Evolutionary conservation across 352 stramenopile species (phyloP), one percentile per base, ranked within the genome.

Genomic region (Globisporangium polare): DNA sequence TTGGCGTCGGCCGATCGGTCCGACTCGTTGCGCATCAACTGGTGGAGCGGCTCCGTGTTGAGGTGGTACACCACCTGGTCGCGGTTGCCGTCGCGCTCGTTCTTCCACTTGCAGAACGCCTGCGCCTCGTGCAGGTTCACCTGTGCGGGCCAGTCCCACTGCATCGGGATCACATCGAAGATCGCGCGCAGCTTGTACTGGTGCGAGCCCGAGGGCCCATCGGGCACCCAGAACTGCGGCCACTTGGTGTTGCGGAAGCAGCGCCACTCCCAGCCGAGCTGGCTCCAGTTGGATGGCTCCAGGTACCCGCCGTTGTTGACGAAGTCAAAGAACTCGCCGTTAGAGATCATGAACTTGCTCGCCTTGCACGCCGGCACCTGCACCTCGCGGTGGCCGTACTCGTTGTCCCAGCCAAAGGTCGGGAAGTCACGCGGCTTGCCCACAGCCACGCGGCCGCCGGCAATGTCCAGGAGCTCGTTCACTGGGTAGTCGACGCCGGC

Each of bases 351-450:
- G 65, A 96, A 90, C 67, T 97, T 88, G 57, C 78, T 94, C 18
- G 86, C 93, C 29, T 88, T 67, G 69, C 97, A 98, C 20, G 82
- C 63, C 13, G 88, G 86, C 33, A 98, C 95, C 5, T 84, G 70
- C 2, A 98, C 69, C 17, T 86, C 74, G 29, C 92, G 84, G 59
- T 83, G 72, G 35, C 97, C 97, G 74, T 99, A 99, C 72, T 99
- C 97, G 71, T 98, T 99, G 73, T 99, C 97, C 96, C 96, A 99
- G 39, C 96, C 96, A 65, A 97, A 99, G 0, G 90, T 96, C 42
- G 91, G 90, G 68, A 97, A 98, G 55, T 94, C 81, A 1, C 81
- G 70, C 2, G 91, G 89, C 68, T 98, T 98, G 35, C 96, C 96
- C 42, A 98, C 72, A 17, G 78, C 66, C 22, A 98, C 86, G 24